A percentile compares a stretch with the other conserved stretches of the same genome.
phyloP scores from a whole-genome alignment of 2,329 filamentous ascomycete genomes.

The Colletotrichum sp. region DNA sequence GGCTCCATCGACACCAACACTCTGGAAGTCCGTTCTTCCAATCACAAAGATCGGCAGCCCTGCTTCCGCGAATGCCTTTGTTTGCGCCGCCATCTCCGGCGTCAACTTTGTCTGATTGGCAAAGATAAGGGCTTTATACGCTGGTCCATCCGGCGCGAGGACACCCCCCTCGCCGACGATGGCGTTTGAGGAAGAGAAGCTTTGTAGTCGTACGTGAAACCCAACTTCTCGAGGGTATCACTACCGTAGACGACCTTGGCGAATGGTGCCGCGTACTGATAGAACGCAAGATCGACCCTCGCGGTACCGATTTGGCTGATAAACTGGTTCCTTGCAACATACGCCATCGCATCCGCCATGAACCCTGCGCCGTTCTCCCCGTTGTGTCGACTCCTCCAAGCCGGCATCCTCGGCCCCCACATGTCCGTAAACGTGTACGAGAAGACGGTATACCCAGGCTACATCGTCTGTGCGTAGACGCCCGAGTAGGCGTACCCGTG shows the following conservation, averaged over 20 bases:
- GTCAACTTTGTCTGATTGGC: constrained; percentile 24
- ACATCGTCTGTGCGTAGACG: constrained; percentile 23
- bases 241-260: constrained; percentile 4
- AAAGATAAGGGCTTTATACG: constrained; percentile 26
- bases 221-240: neutral
- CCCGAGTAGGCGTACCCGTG: constrained; percentile 26
- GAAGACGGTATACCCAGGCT: constrained; percentile 27
- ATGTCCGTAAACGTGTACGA: constrained; percentile 25
- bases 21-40: neutral
- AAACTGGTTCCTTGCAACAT: constrained; percentile 22
- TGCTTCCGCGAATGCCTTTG: constrained; percentile 21
- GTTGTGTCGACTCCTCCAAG: constrained; percentile 15
- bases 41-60: constrained; percentile 27
- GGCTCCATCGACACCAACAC: neutral
- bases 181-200: constrained; percentile 1
- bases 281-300: constrained; percentile 21
- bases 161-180: constrained; percentile 12
- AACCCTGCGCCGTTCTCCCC: neutral
- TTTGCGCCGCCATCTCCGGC: constrained; percentile 11
- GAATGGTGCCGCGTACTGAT: constrained; percentile 10
- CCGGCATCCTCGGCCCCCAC: constrained; percentile 24
- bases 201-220: constrained; percentile 26
- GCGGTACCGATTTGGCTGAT: constrained; percentile 21
- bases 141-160: constrained; percentile 25
- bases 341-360: constrained; percentile 21